These are phyloP conservation scores for Chytridiales sp. DNA, from an alignment of 371 early-diverging fungal species.

Conservation along the genomic window DNA sequence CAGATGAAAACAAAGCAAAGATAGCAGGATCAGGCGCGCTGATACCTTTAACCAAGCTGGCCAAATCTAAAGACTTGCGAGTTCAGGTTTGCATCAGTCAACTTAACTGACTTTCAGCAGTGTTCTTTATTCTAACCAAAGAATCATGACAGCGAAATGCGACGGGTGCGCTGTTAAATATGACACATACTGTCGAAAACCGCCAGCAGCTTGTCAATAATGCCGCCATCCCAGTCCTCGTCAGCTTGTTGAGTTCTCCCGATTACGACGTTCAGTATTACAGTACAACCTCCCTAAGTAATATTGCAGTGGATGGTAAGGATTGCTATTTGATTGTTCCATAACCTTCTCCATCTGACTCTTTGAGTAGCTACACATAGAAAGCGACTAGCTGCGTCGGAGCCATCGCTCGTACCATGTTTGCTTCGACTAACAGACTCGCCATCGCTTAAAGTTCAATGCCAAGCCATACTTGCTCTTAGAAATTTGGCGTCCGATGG, in stretches of 20 bases:
- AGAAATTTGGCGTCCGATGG: constrained; percentile 86
- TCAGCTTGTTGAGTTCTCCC: constrained; percentile 71
- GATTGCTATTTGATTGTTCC: not conserved
- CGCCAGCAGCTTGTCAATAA: constrained; percentile 83
- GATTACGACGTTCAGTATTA: constrained; percentile 90
- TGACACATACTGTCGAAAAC: constrained; percentile 88
- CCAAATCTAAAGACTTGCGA: constrained; percentile 78
- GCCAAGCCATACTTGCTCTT: constrained; percentile 86
- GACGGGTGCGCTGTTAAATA: constrained; percentile 89
- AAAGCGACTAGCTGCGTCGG: constrained; percentile 71
- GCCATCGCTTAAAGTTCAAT: constrained; percentile 79
- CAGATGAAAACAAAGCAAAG: constrained; percentile 84
- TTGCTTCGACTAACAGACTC: constrained; percentile 80
- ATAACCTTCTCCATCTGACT: constrained; percentile 2
- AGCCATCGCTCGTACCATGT: constrained; percentile 72
- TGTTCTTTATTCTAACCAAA: not conserved
- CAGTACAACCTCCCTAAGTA: constrained; percentile 86
- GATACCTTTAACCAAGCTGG: constrained; percentile 71
- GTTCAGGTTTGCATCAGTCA: too few relatives aligned
- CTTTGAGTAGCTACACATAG: constrained; percentile 51
- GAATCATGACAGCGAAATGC: constrained; percentile 68
- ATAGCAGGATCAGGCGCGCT: constrained; percentile 87
- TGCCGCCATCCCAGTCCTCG: constrained; percentile 82
- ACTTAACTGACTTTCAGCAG: not conserved
- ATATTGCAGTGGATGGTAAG: constrained; percentile 86